Percentiles rank a stretch among this genome's conserved stretches.
phyloP scores from a whole-genome alignment of 1,139 yeast genomes.

The Geotrichum macrosporum region DNA sequence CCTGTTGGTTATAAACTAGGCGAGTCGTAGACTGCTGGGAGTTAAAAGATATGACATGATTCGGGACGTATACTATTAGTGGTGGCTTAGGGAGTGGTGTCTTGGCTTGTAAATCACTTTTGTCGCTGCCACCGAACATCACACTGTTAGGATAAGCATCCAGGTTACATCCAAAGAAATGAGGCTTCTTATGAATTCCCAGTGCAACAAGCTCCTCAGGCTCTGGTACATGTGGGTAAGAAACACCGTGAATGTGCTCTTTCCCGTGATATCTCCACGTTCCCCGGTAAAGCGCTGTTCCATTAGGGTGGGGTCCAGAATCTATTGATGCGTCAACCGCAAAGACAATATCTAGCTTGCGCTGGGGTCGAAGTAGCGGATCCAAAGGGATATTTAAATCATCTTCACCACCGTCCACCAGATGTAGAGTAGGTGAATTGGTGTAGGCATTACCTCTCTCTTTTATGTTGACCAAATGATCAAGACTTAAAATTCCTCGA shows the following conservation, averaged over 20 bases:
- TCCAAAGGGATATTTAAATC: slow-evolving; percentile 68
- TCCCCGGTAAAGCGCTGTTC: slow-evolving; percentile 26
- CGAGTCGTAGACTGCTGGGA: slow-evolving; percentile 48
- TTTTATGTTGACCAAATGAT: slow-evolving; percentile 26
- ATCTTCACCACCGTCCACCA: slow-evolving; percentile 89
- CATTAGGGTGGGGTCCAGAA: slow-evolving; percentile 26
- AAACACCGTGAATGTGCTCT: slow-evolving; percentile 52
- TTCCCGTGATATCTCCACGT: slow-evolving; percentile 28
- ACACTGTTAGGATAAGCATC: slow-evolving; percentile 52
- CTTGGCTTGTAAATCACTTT: neutral
- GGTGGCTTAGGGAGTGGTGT: slow-evolving; percentile 39
- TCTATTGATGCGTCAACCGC: slow-evolving; percentile 53
- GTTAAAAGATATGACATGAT: slow-evolving; percentile 45
- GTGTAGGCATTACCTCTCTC: slow-evolving; percentile 37
- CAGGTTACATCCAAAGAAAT: slow-evolving; percentile 74
- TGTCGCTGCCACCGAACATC: slow-evolving; percentile 22
- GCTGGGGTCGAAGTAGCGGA: slow-evolving; percentile 66
- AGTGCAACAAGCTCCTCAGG: slow-evolving; percentile 49
- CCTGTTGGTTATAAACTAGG: slow-evolving; percentile 43
- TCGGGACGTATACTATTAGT: slow-evolving; percentile 52
- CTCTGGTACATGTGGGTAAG: slow-evolving; percentile 75
- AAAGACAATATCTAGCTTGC: slow-evolving; percentile 67
- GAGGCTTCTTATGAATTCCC: slow-evolving; percentile 43
- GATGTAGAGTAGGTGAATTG: slow-evolving; percentile 39
- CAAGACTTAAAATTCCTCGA: slow-evolving; percentile 4